Percentiles rank a stretch among this genome's conserved stretches.
These are phyloP conservation scores for Ambrosia hybrid DNA, from an alignment of 140 eudicot genomes.

Conservation along the genomic window DNA sequence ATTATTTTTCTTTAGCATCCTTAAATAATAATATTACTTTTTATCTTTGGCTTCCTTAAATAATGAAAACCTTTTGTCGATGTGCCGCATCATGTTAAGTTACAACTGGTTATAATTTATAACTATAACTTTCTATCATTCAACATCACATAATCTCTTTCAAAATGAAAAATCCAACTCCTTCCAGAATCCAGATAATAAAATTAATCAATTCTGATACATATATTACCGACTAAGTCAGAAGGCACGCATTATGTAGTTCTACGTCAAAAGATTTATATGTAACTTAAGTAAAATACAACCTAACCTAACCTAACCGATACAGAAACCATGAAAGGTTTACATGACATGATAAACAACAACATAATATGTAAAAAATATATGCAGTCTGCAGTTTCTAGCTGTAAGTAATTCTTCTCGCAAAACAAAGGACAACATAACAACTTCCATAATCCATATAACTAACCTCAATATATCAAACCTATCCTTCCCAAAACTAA, in stretches of 20 bases:
- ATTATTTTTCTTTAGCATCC: neutral
- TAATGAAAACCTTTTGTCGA: neutral
- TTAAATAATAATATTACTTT: too few species aligned
- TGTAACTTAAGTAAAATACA: too few species aligned
- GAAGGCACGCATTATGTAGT: too few species aligned
- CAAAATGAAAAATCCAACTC: neutral
- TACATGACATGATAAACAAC: too few species aligned
- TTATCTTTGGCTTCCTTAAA: neutral
- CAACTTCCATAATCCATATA: neutral
- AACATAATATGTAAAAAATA: too few species aligned
- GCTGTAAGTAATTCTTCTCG: too few species aligned
- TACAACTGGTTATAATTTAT: neutral
- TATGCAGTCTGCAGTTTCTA: too few species aligned
- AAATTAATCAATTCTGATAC: neutral
- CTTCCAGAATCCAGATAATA: neutral
- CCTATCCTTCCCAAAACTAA: constrained; percentile 82
- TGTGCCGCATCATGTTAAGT: neutral
- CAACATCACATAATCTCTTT: neutral
- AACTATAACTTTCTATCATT: neutral
- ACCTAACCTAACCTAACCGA: too few species aligned
- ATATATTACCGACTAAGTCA: constrained; percentile 2
- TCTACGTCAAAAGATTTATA: too few species aligned
- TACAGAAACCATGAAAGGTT: too few species aligned
- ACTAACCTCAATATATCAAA: constrained; percentile 89
- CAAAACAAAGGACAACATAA: too few species aligned